Evolutionary conservation across 495 filamentous ascomycete species (phyloP).

Genomic region (Neurospora sp.): DNA sequence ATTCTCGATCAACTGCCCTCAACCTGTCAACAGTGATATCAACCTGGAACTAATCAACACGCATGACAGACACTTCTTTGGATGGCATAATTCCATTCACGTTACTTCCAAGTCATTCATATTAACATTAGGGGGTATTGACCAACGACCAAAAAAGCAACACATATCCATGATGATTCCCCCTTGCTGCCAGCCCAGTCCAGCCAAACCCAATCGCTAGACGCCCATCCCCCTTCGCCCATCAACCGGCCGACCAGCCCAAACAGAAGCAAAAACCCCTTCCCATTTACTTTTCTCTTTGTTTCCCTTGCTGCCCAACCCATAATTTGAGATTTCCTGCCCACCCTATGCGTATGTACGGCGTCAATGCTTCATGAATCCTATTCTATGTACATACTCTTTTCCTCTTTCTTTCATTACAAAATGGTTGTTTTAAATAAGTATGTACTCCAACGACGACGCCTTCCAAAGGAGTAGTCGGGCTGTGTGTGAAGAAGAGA

Average conservation of each 20-base stretch:
- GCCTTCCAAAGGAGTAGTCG: background rate
- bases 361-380: background rate
- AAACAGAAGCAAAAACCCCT: background rate
- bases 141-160: background rate
- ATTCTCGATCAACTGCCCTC: background rate
- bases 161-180: background rate
- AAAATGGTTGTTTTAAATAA: background rate
- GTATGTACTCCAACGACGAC: background rate
- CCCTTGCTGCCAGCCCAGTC: background rate
- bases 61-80: background rate
- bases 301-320: background rate
- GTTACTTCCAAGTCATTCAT: background rate
- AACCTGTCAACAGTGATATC: background rate
- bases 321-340: background rate
- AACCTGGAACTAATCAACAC: background rate
- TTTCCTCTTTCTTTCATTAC: background rate
- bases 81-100: background rate
- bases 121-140: constrained; percentile 1
- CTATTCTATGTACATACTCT: background rate
- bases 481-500: background rate
- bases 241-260: background rate
- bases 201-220: background rate
- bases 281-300: background rate
- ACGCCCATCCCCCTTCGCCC: background rate
- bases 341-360: background rate